Conservation (phyloP, 495 filamentous ascomycete species). For the Lasiosphaeris hirsuta region DNA sequence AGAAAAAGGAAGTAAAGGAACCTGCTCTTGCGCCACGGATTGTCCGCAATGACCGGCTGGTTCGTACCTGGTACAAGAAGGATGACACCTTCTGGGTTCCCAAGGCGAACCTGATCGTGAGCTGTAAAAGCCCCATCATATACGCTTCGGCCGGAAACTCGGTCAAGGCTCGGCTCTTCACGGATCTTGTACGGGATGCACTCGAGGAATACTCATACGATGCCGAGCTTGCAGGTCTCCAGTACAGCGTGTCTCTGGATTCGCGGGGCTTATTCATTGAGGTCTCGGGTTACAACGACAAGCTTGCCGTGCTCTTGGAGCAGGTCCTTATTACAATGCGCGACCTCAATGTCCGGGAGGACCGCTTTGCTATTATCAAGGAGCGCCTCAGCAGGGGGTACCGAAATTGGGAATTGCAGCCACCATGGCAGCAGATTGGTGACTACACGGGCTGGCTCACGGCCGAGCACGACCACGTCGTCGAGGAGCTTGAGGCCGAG, state of each 20-base stretch:
- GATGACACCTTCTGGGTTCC: slow-evolving; percentile 99
- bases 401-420: slow-evolving; percentile 81
- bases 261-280: slow-evolving; percentile 72
- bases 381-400: slow-evolving; percentile 73
- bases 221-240: slow-evolving; percentile 86
- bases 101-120: slow-evolving; percentile 80
- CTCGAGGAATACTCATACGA: slow-evolving; percentile 95
- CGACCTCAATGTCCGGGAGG: slow-evolving; percentile 74
- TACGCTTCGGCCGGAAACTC: slow-evolving; percentile 72
- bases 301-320: slow-evolving; percentile 84
- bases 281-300: slow-evolving; percentile 92
- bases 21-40: slow-evolving; percentile 74
- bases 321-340: slow-evolving; percentile 87
- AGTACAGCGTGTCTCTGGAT: slow-evolving; percentile 72
- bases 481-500: slow-evolving; percentile 77
- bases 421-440: slow-evolving; percentile 88
- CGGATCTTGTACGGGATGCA: slow-evolving; percentile 83
- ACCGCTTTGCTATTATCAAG: slow-evolving; percentile 88
- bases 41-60: slow-evolving; percentile 78
- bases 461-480: slow-evolving; percentile 71
- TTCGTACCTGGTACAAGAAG: slow-evolving; percentile 97
- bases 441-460: slow-evolving; percentile 79
- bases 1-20: slow-evolving; percentile 81
- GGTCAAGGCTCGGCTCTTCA: slow-evolving; percentile 77
- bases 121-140: slow-evolving; percentile 72